Conservation (phyloP, 176 grass and related monocot genomes). For the Carex myosuroides region DNA sequence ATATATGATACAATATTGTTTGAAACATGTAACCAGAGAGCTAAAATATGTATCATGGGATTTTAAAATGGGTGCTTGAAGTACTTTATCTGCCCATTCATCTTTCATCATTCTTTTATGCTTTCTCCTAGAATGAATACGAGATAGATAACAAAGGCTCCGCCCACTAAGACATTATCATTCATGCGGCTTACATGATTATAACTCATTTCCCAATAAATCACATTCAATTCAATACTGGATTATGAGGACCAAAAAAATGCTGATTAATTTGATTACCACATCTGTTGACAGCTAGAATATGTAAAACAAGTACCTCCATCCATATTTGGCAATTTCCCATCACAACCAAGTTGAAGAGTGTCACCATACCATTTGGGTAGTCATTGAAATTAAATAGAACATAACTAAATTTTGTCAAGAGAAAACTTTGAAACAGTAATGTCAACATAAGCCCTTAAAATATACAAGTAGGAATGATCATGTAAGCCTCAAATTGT, state of each 20-base stretch:
- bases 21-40: not conserved
- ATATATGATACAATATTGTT: not conserved
- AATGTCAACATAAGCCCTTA: not conserved
- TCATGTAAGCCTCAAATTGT: conserved; percentile 6
- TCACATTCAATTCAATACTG: not conserved
- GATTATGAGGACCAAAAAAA: not conserved
- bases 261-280: not conserved
- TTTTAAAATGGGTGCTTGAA: not conserved
- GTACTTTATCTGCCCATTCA: not conserved
- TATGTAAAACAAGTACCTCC: conserved; percentile 51
- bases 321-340: conserved; percentile 95
- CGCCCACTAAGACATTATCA: not conserved
- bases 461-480: not conserved
- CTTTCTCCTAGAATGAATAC: not conserved
- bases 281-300: not conserved
- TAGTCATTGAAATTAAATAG: conserved; percentile 99
- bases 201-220: not conserved
- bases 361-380: conserved; percentile 93
- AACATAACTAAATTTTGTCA: conserved; percentile 71
- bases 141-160: not conserved
- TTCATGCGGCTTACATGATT: not conserved
- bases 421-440: conserved; percentile 24
- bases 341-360: conserved; percentile 97
- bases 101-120: not conserved
- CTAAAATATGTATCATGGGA: not conserved